Percentiles rank a stretch among this genome's conserved stretches.
phyloP scores from a whole-genome alignment of 2,329 filamentous ascomycete species.

The Fusarium floridanum region DNA sequence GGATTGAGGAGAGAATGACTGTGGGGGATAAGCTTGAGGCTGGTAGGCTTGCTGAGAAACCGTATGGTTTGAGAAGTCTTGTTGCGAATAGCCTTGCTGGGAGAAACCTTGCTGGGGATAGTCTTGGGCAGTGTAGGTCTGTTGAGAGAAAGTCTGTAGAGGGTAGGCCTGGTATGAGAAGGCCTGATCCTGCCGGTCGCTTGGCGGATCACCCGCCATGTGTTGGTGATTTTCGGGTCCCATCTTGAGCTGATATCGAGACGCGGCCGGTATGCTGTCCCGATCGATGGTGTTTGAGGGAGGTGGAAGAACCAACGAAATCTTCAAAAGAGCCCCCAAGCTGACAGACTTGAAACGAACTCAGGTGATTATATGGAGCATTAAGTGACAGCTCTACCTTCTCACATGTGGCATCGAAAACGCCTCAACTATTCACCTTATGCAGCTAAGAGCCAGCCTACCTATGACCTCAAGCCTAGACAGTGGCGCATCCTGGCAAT shows the following conservation, averaged over 20 bases:
- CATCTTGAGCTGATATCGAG: conserved; percentile 7
- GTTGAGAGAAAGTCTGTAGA: conserved; percentile 1
- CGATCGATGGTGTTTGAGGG: neutral
- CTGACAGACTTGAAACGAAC: neutral
- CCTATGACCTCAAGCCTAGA: conserved; percentile 1
- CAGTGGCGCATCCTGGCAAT: neutral
- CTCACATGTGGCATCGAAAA: neutral
- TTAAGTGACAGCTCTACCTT: neutral
- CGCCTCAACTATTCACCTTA: conserved; percentile 1
- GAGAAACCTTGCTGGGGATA: neutral
- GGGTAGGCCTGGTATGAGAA: neutral
- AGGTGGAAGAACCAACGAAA: neutral
- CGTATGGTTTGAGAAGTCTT: neutral
- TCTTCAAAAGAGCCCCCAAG: neutral
- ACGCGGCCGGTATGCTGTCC: neutral
- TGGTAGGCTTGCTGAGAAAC: neutral
- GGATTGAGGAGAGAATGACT: neutral
- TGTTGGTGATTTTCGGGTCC: neutral
- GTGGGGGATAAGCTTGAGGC: neutral
- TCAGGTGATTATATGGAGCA: conserved; percentile 2
- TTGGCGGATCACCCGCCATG: neutral
- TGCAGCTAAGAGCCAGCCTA: conserved; percentile 15
- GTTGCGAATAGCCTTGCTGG: neutral
- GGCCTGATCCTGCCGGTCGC: conserved; percentile 2
- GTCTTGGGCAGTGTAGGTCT: neutral